A percentile compares a stretch with the other conserved stretches of the same genome.
These are phyloP conservation scores for Allium sativum DNA, from an alignment of 106 monocot genomes.

Conservation along the genomic window DNA sequence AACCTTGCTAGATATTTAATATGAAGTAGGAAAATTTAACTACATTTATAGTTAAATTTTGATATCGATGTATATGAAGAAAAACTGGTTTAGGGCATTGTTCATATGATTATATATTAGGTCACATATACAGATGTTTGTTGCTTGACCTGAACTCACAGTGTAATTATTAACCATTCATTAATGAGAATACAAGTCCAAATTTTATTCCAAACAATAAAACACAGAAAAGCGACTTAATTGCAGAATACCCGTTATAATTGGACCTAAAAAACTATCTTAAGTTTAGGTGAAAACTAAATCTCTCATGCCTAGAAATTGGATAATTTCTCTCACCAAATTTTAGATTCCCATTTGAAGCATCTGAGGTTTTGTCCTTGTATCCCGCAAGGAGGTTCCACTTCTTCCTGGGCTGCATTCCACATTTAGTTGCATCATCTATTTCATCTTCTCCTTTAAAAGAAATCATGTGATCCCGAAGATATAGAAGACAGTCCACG, in stretches of 20 bases:
- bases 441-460: slow-evolving; percentile 8
- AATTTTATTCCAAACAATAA: no score
- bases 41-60: no score
- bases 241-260: slow-evolving; percentile 9
- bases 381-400: slow-evolving; percentile 26
- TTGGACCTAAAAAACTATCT: slow-evolving; percentile 7
- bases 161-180: no score
- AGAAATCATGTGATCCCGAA: slow-evolving; percentile 29
- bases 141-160: no score
- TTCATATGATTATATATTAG: no score
- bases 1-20: not conserved
- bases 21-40: not conserved
- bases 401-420: slow-evolving; percentile 26
- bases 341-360: slow-evolving; percentile 7
- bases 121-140: no score
- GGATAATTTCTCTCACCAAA: slow-evolving; percentile 7
- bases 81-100: no score
- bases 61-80: no score
- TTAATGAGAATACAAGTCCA: no score
- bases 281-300: not conserved
- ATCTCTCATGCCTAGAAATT: slow-evolving; percentile 16
- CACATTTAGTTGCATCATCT: slow-evolving; percentile 7
- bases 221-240: no score
- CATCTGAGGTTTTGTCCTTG: slow-evolving; percentile 3
- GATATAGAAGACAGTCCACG: slow-evolving; percentile 51